Evolutionary conservation across 2,329 filamentous ascomycete species (phyloP), one percentile per base, ranked within the genome.

Genomic region (Rhynchosporium graminicola): DNA sequence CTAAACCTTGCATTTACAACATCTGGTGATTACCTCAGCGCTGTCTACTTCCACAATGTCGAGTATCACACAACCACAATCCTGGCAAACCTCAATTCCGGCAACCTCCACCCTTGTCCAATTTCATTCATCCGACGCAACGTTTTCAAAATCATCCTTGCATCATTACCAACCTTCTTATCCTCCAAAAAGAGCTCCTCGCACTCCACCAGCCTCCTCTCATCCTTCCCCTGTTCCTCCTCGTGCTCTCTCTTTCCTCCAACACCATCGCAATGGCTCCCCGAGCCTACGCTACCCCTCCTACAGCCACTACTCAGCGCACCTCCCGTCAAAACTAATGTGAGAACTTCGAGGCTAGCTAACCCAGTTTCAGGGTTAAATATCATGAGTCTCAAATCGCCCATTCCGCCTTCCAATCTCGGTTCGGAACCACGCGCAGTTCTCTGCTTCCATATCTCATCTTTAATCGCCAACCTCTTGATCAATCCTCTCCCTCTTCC

Each of bases 71-170:
- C 51, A 33, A 54, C 9, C 10, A 54, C 33, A 29, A 54, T 54
- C 36, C 51, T 42, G 20, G 54, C 54, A 60, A 60, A 60, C 38
- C 47, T 60, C 50, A 60, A 48, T 12, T 60, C 59, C 31, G 59
- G 59, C 42, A 55, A 42, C 42, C 31, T 47, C 50, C 50, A 60
- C 10, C 59, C 59, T 26, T 55, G 59, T 33, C 20, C 31, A 48
- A 60, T 20, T 3, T 15, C 20, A 33, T 60, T 50, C 50, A 60
- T 26, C 10, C 15, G 38, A 47, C 26, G 45, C 29, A 60, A 42
- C n/a, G 59, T 60, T 28, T 29, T 31, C 28, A 60, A 55, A 13
- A 60, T 50, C 29, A 46, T 28, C 20, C 48, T 47, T 15, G 47
- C 59, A 46, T 60, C 48, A 26, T 38, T 12, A 15, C 40, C 40